Percentiles rank a stretch among this genome's conserved stretches.
phyloP scores from a whole-genome alignment of 139 green algal genomes.

The Volvox reticuliferus region DNA sequence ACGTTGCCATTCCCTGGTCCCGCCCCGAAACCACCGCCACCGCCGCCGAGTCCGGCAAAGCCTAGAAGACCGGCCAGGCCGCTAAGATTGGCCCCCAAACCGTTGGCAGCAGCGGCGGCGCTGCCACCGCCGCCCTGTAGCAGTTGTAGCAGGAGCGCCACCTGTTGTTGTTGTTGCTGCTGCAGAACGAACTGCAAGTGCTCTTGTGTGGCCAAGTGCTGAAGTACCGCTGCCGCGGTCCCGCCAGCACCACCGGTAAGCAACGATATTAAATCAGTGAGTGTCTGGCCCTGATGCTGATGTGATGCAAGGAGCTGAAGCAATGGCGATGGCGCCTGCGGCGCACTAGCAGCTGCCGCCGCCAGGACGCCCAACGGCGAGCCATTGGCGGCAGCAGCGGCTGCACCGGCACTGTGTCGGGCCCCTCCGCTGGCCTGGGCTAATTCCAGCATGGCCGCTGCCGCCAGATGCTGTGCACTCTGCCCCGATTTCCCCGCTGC shows the following conservation, averaged over 20 bases:
- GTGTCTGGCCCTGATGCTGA: background rate
- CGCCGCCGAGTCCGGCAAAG: background rate
- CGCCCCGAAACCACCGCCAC: background rate
- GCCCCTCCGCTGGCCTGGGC: background rate
- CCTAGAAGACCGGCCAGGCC: background rate
- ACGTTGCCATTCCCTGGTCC: background rate
- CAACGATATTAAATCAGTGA: background rate
- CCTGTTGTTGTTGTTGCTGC: constrained; percentile 15
- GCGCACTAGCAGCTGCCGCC: background rate
- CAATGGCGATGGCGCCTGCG: background rate
- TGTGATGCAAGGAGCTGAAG: constrained; percentile 14
- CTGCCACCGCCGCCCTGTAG: background rate
- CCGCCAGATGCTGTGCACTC: constrained; percentile 1
- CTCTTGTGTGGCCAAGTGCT: constrained; percentile 9
- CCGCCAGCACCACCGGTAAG: background rate
- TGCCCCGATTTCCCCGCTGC: background rate
- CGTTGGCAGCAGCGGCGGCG: background rate
- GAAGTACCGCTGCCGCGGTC: background rate
- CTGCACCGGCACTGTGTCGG: background rate
- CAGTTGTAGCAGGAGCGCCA: background rate
- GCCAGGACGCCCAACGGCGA: background rate
- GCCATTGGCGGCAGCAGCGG: background rate
- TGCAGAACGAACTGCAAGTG: background rate
- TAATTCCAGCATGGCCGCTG: constrained; percentile 6
- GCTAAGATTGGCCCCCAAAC: background rate